Evolutionary conservation across 2,329 filamentous ascomycete genomes (phyloP), one percentile per base, ranked within the genome.

Genomic region (Botryotinia convoluta): DNA sequence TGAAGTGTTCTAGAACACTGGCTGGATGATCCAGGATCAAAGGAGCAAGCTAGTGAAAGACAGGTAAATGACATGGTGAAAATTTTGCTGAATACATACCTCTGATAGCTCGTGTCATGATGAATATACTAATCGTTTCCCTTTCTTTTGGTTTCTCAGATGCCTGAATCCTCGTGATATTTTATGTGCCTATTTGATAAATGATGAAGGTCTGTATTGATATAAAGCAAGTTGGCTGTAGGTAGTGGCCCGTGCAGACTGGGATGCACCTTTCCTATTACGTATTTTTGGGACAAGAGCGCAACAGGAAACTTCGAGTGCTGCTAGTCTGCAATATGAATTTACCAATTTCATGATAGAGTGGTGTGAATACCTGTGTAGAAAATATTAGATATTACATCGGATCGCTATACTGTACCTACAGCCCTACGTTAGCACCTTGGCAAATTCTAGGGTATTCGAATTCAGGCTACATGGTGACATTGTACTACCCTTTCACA

Each of bases 71-170:
- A 26, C n/a, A 51, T 59, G 22, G 51, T 44, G 51, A 29, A 22
- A 8, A 69, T 48, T 16, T 48, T 51, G 18, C 16, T 35, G 45
- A 79, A 69, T 51, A 42, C 81, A 71, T 78, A 88, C 87, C 87
- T 85, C 85, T 84, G 60, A 88, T 87, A 74, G 87, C 87, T 79
- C 87, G 87, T 76, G 87, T 86, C 87, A 89, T 89, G 26, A 32
- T 60, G 61, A 18, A 29, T 45, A 9, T 65, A n/a, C 35, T 14
- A 8, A 29, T 16, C 18, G 48, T 32, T 32, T 32, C 6, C 29
- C n/a, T 26, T 35, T n/a, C 48, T 42, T 42, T 54, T 68, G 26
- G 9, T 16, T 57, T 57, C 35, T 57, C 35, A 18, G 44, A 37
- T 39, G 32, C 16, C 26, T 16, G 20, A 48, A 35, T 48, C 32